Percentiles rank a stretch among this genome's conserved stretches.
Evolutionary conservation across 2,329 filamentous ascomycete genomes (phyloP).

Genomic region (Fusarium sp.): DNA sequence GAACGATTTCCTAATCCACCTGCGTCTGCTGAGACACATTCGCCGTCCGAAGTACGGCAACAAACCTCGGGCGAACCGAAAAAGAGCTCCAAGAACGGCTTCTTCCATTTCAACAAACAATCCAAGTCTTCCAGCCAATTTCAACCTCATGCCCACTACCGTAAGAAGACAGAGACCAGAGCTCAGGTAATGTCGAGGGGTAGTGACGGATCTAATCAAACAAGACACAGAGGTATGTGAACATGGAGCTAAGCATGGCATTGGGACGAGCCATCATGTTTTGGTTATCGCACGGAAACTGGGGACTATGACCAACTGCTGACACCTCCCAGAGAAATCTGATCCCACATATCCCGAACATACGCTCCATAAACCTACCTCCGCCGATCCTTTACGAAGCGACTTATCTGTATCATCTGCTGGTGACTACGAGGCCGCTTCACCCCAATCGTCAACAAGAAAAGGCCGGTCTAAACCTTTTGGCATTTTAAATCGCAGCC

Average conservation of each 20-base stretch:
- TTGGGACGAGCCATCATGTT: slow-evolving; percentile 29
- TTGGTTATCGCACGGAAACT: slow-evolving; percentile 26
- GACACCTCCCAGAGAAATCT: slow-evolving; percentile 37
- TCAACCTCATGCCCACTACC: slow-evolving; percentile 39
- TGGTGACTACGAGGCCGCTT: slow-evolving; percentile 58
- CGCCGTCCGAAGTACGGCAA: slow-evolving; percentile 24
- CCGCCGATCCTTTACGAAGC: slow-evolving; percentile 60
- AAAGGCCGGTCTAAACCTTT: slow-evolving; percentile 67
- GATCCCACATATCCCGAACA: slow-evolving; percentile 47
- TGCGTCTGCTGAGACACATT: slow-evolving; percentile 32
- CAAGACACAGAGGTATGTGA: slow-evolving; percentile 51
- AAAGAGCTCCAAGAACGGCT: slow-evolving; percentile 60
- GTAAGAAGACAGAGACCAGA: slow-evolving; percentile 51
- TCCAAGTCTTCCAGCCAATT: slow-evolving; percentile 55
- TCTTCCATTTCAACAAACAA: slow-evolving; percentile 63
- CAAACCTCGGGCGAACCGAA: slow-evolving; percentile 51
- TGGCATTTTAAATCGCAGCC: slow-evolving; percentile 62
- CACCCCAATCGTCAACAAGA: slow-evolving; percentile 52
- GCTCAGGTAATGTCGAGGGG: slow-evolving; percentile 54
- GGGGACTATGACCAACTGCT: slow-evolving; percentile 32
- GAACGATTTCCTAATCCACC: slow-evolving; percentile 36
- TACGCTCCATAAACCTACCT: slow-evolving; percentile 53
- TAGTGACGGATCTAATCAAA: slow-evolving; percentile 46
- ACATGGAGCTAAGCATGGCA: slow-evolving; percentile 27
- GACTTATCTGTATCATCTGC: slow-evolving; percentile 63